A percentile compares a stretch with the other conserved stretches of the same genome.
These are phyloP conservation scores for Picea glauca DNA, from an alignment of 75 land plant genomes.

Conservation along the genomic window DNA sequence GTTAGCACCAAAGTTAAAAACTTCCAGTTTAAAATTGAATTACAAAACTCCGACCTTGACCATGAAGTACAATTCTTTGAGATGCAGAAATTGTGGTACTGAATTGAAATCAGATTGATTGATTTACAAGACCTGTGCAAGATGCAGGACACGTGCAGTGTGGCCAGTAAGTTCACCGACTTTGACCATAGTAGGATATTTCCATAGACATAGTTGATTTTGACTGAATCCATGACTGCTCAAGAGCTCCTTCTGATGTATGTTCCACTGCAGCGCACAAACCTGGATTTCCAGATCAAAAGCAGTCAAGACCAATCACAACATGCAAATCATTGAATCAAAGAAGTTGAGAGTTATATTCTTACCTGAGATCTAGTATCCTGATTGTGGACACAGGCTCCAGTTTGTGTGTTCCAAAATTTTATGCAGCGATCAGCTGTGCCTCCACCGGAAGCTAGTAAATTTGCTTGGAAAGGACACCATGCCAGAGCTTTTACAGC, in stretches of 20 bases:
- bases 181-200: slow-evolving; percentile 72
- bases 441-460: slow-evolving; percentile 83
- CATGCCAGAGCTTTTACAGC: slow-evolving; percentile 81
- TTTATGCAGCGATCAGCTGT: slow-evolving; percentile 63
- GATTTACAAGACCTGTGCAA: slow-evolving; percentile 44
- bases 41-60: too few species aligned
- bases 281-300: slow-evolving; percentile 30
- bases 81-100: too few species aligned
- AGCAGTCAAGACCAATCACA: background rate
- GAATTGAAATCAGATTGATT: background rate
- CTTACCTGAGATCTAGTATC: slow-evolving; percentile 62
- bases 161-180: slow-evolving; percentile 50
- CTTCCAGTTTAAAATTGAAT: too few species aligned
- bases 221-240: slow-evolving; percentile 63
- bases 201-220: slow-evolving; percentile 59
- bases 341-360: background rate
- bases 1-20: too few species aligned
- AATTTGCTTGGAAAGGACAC: slow-evolving; percentile 56
- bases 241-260: slow-evolving; percentile 65
- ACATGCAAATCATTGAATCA: background rate
- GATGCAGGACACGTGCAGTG: slow-evolving; percentile 47
- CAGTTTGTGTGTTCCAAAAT: slow-evolving; percentile 75
- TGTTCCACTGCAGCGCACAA: slow-evolving; percentile 70
- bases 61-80: too few species aligned
- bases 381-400: slow-evolving; percentile 40